A percentile compares a stretch with the other conserved stretches of the same genome.
Conservation (phyloP, 495 filamentous ascomycete genomes). For the Penicillium crystallinum region DNA sequence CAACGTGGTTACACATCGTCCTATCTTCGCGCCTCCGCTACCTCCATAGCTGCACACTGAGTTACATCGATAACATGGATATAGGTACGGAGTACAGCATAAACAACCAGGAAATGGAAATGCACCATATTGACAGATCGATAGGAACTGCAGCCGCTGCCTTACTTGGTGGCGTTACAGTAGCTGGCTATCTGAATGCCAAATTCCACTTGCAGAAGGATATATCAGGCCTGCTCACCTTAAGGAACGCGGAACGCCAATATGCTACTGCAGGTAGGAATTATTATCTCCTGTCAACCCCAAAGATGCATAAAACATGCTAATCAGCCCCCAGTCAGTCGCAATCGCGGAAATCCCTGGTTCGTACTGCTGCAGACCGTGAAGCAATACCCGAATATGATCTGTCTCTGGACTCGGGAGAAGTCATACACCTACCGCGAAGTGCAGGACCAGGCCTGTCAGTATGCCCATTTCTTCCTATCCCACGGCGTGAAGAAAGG, state of each 20-base stretch:
- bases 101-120: too few species aligned
- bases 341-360: conserved; percentile 54
- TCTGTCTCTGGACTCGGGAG: conserved; percentile 63
- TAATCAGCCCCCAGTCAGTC: conserved; percentile 32
- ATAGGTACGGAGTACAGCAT: not conserved
- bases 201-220: conserved; percentile 64
- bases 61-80: conserved; percentile 5
- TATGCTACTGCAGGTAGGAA: conserved; percentile 31
- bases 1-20: not conserved
- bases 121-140: not conserved
- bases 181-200: conserved; percentile 62
- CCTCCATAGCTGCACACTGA: not conserved
- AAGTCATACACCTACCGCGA: conserved; percentile 60
- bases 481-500: conserved; percentile 54
- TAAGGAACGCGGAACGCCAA: conserved; percentile 31
- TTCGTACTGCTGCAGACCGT: conserved; percentile 59
- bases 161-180: conserved; percentile 41
- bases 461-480: conserved; percentile 62
- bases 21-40: too few species aligned
- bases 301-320: not conserved
- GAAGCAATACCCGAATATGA: conserved; percentile 38
- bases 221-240: conserved; percentile 30
- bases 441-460: conserved; percentile 48
- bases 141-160: conserved; percentile 22
- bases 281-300: conserved; percentile 3